Base-by-base conservation (phyloP, 768 basidiomycete genomes). In the Pleurotus pulmonarius region DNA sequence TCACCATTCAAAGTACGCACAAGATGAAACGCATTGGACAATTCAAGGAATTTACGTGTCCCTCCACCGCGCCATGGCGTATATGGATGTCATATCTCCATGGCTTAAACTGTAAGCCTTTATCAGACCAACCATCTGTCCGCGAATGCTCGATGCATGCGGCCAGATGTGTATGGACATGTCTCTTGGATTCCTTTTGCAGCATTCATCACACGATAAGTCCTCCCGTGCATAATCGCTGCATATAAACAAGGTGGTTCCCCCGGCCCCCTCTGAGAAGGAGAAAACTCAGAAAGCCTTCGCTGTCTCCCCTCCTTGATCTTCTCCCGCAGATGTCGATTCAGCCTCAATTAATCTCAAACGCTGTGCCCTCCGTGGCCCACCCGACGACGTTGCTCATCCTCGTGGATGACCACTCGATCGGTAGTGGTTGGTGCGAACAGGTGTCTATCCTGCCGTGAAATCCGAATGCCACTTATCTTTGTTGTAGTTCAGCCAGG, bases 371-470 rank as follows among this genome's bases (percentile, higher is more conserved):
- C 25, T 55, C 54, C 25, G 54, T 55, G 5, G n/a, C 24, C 2
- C n/a, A n/a, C 20, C 54, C 54, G 15, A 20, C 54, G n/a, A 46
- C 54, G 13, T 24, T 55, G n/a, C 45, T 55, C 15, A 34, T 55
- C 25, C 24, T 55, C 22, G 29, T 55, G 11, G 24, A n/a, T 5
- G 43, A 13, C 37, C 11, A 22, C 7, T 12, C 34, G 11, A 22
- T 55, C 9, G 43, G 54, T 7, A 55, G 25, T 15, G 54, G 54
- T n/a, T 55, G 54, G 54, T 55, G 54, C 34, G 54, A 55, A 18
- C 54, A 55, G 54, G 54, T 46, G 16, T 26, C 22, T 16, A 43
- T 13, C 26, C 16, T 25, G 24, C 5, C 16, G 25, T 7, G 13
- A 20, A 18, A 18, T 2, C n/a, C 20, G 4, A 51, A 37, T n/a